phyloP scores from a whole-genome alignment of 306 rosid genomes.

The Vicia villosa region DNA sequence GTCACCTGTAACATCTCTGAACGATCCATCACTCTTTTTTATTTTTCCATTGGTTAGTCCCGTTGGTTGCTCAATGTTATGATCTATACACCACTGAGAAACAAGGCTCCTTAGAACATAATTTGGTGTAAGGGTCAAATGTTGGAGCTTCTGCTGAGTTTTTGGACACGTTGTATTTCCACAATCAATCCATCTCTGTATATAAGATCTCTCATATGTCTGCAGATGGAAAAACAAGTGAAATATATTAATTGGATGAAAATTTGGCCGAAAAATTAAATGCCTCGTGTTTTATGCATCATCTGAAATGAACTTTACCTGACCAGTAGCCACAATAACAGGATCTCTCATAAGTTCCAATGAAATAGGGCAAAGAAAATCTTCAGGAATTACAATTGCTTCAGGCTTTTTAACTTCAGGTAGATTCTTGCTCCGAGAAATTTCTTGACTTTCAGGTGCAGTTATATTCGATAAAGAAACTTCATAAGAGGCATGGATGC shows the following conservation, averaged over 20 bases:
- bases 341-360: slow-evolving; percentile 98
- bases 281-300: neutral
- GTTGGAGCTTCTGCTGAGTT: slow-evolving; percentile 93
- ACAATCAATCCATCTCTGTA: slow-evolving; percentile 96
- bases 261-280: slow-evolving; percentile 13
- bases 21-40: slow-evolving; percentile 86
- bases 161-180: slow-evolving; percentile 91
- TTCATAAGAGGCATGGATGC: slow-evolving; percentile 47
- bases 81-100: slow-evolving; percentile 77
- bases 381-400: slow-evolving; percentile 72
- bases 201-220: slow-evolving; percentile 95
- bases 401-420: slow-evolving; percentile 66
- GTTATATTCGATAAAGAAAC: slow-evolving; percentile 33
- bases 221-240: slow-evolving; percentile 34
- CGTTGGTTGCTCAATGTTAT: slow-evolving; percentile 83
- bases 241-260: slow-evolving; percentile 14
- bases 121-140: slow-evolving; percentile 84
- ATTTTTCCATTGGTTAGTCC: slow-evolving; percentile 84
- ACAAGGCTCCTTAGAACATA: slow-evolving; percentile 90
- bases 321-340: slow-evolving; percentile 97
- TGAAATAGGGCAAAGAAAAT: slow-evolving; percentile 94
- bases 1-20: slow-evolving; percentile 85
- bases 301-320: slow-evolving; percentile 56
- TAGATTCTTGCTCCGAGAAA: slow-evolving; percentile 39
- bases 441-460: slow-evolving; percentile 49